Evolutionary conservation across 1,284 basidiomycete species (phyloP).

Genomic region (Mycena sp.): DNA sequence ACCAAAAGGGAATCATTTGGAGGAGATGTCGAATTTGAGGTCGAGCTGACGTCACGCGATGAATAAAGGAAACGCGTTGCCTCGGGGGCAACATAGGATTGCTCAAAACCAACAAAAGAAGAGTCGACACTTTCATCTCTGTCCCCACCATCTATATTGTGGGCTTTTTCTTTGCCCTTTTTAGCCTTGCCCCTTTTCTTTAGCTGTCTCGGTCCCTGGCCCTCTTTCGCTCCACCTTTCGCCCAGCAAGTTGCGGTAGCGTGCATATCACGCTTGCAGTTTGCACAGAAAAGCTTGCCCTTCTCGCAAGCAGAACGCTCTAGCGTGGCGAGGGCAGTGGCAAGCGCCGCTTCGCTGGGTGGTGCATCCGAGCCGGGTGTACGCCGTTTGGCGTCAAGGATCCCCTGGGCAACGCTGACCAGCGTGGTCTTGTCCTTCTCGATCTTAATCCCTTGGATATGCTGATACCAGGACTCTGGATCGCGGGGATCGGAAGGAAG

Average conservation of each 20-base stretch:
- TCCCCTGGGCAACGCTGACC: not conserved
- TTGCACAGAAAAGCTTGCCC: not conserved
- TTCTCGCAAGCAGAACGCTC: not conserved
- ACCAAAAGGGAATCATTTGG: not conserved
- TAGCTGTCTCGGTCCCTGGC: not conserved
- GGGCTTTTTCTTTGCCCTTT: slow-evolving; percentile 1
- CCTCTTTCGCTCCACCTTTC: slow-evolving; percentile 1
- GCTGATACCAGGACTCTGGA: no score
- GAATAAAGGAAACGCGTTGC: not conserved
- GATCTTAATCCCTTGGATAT: no score
- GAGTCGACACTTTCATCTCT: slow-evolving; percentile 9
- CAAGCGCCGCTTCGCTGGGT: not conserved
- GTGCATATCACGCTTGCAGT: not conserved
- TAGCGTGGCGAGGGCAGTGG: not conserved
- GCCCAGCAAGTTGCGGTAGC: not conserved
- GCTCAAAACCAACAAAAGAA: slow-evolving; percentile 3
- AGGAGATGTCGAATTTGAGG: not conserved
- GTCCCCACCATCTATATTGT: no score
- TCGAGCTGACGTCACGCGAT: not conserved
- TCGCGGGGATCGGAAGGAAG: slow-evolving; percentile 6
- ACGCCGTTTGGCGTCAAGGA: not conserved
- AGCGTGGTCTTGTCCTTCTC: not conserved
- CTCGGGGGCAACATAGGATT: not conserved
- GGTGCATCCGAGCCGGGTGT: not conserved
- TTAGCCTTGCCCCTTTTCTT: not conserved